A percentile compares a stretch with the other conserved stretches of the same genome.
Conservation (phyloP, 1,139 yeast genomes). For the Pichia sp. region DNA sequence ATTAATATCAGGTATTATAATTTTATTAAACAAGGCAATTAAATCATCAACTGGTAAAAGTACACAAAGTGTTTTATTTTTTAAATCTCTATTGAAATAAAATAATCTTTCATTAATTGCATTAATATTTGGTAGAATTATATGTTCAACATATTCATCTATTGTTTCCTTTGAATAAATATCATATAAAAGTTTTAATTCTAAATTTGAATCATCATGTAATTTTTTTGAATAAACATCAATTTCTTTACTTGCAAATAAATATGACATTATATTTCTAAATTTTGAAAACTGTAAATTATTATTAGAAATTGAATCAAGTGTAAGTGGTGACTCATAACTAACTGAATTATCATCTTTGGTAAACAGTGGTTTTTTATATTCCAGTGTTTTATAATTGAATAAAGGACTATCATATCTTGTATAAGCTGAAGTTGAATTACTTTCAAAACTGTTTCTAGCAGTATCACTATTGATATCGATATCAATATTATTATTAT, state of each 20-base stretch:
- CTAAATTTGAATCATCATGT: neutral
- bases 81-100: constrained; percentile 15
- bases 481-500: too few species aligned
- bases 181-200: neutral
- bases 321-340: constrained; percentile 9
- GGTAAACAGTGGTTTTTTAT: constrained; percentile 11
- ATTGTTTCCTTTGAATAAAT: constrained; percentile 10
- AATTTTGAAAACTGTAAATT: constrained; percentile 6
- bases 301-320: constrained; percentile 6
- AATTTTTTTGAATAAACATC: neutral
- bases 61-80: constrained; percentile 8
- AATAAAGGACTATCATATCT: constrained; percentile 2
- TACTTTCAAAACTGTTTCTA: too few species aligned
- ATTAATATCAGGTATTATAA: constrained; percentile 8
- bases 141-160: constrained; percentile 4
- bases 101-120: constrained; percentile 19
- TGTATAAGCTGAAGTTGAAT: neutral
- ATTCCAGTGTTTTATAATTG: constrained; percentile 5
- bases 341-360: constrained; percentile 11
- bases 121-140: constrained; percentile 13
- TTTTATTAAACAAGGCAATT: constrained; percentile 5
- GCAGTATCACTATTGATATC: too few species aligned
- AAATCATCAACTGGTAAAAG: constrained; percentile 12
- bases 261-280: constrained; percentile 7
- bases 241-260: constrained; percentile 10